Evolutionary conservation across 148 eudicot genomes (phyloP), one percentile per base, ranked within the genome.

Genomic region (Fagopyrum homotropicum): DNA sequence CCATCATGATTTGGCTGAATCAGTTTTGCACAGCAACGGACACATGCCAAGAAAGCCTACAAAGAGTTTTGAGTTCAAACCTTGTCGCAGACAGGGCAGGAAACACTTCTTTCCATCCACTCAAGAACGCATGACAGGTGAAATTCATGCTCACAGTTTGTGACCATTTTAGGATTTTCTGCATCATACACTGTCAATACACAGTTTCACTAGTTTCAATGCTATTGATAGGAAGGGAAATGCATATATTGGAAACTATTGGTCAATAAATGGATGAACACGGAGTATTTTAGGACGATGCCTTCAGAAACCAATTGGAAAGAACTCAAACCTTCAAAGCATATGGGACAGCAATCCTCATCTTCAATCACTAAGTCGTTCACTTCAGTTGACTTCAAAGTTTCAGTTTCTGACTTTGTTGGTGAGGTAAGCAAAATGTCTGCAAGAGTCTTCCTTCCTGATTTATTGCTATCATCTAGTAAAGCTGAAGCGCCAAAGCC

Each of bases 61-160:
- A 75, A 46, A 14, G 16, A 46, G 54, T 19, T 35, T 19, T 29
- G 72, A 4, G 66, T 30, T 52, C 87, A 76, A 48, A 93, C 98
- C 98, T 91, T 88, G 82, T 91, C 81, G 64, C 98, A 91, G 17
- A 93, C 91, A 66, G 98, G 98, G 72, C 98, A 91, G 29, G 86
- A 85, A 84, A 88, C 86, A 80, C 98, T 93, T 89, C 98, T 88
- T 80, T 91, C 98, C 98, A 91, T 91, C 98, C 98, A 93, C 79
- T 93, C 98, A 64, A 91, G 93, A 56, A 93, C 89, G 87, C 97
- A 93, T 35, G 98, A 91, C 59, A 93, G 85, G 77, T 93, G 98
- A 86, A 91, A 93, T 68, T 87, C 88, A 83, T 93, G 98, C 74
- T 88, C 90, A 83, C 97, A 91, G 72, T 83, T 85, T 0, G 98